A percentile compares a stretch with the other conserved stretches of the same genome.
Conservation (phyloP, 2,329 filamentous ascomycete species). For the Dactylellina parvicollis region DNA sequence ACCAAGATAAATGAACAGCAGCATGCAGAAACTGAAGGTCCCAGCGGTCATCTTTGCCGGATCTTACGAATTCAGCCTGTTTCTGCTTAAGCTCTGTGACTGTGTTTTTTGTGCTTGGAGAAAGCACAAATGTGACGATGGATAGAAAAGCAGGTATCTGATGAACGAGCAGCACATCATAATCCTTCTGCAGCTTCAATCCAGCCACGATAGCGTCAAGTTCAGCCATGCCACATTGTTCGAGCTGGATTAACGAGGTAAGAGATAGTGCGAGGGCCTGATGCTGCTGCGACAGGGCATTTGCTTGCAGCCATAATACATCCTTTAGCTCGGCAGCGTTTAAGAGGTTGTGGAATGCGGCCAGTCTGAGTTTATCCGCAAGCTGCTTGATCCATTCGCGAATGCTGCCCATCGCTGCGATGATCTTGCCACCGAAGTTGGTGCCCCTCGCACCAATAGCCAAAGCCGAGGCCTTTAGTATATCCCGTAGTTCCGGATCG, state of each 20-base stretch:
- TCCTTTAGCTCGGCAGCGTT: constrained; percentile 67
- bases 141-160: constrained; percentile 81
- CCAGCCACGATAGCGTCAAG: constrained; percentile 76
- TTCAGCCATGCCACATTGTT: constrained; percentile 75
- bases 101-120: constrained; percentile 75
- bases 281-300: constrained; percentile 86
- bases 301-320: constrained; percentile 80
- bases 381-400: constrained; percentile 80
- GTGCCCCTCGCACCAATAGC: constrained; percentile 66
- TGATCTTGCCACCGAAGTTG: constrained; percentile 69
- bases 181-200: constrained; percentile 77
- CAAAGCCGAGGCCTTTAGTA: constrained; percentile 69
- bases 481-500: constrained; percentile 66
- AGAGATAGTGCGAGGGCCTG: constrained; percentile 85
- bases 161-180: constrained; percentile 80
- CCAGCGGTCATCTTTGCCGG: constrained; percentile 76
- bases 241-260: constrained; percentile 78
- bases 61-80: constrained; percentile 73
- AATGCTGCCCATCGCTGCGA: constrained; percentile 78
- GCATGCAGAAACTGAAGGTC: constrained; percentile 79
- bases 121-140: constrained; percentile 80
- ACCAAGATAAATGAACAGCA: constrained; percentile 83
- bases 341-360: constrained; percentile 76
- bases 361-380: constrained; percentile 78
- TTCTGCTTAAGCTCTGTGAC: constrained; percentile 76